Evolutionary conservation across 1,139 yeast genomes (phyloP).

Genomic region (Pneumocystis carinii): DNA sequence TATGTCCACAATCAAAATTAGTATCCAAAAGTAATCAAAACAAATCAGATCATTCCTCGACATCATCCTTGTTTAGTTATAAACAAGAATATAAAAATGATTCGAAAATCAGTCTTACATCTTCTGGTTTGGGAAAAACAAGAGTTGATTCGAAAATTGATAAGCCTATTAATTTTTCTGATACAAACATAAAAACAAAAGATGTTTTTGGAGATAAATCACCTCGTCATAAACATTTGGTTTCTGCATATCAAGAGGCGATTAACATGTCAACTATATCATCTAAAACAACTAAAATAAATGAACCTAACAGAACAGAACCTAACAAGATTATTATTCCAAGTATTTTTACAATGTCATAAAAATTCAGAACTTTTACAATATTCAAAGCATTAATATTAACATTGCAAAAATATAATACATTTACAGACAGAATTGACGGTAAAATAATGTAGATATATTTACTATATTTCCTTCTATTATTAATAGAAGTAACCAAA

Average conservation of each 20-base stretch:
- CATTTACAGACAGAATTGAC: not conserved
- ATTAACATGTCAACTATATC: not conserved
- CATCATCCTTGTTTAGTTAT: not conserved
- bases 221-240: not conserved
- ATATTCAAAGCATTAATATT: not conserved
- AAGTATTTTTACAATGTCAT: not conserved
- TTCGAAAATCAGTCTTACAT: not conserved
- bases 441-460: not conserved
- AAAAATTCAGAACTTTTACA: not conserved
- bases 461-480: not conserved
- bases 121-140: not conserved
- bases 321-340: not conserved
- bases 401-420: not conserved
- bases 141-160: not conserved
- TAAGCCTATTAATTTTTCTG: not conserved
- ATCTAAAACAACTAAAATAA: not conserved
- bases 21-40: not conserved
- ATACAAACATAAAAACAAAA: not conserved
- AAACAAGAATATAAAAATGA: not conserved
- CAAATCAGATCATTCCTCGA: not conserved
- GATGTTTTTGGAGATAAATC: not conserved
- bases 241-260: not conserved
- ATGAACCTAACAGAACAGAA: not conserved
- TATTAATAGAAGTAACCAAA: not conserved
- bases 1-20: not conserved